phyloP scores from a whole-genome alignment of 306 rosid species.

The Pueraria montana region DNA sequence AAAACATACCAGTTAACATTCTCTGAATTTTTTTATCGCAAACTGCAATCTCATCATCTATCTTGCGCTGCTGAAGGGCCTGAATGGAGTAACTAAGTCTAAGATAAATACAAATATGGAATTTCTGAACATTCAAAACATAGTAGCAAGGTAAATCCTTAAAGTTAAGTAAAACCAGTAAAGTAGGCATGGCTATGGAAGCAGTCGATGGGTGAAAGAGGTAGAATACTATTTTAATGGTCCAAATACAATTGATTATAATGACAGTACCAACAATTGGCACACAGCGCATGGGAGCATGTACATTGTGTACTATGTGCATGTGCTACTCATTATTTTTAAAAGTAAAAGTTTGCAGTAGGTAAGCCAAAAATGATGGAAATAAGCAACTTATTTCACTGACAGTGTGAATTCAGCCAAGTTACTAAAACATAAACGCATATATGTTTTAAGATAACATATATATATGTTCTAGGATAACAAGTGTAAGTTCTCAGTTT shows the following conservation, averaged over 20 bases:
- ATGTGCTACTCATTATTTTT: constrained; percentile 16
- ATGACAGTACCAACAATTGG: too few relatives aligned
- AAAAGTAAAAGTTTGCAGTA: background rate
- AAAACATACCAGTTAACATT: constrained; percentile 65
- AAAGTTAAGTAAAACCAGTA: constrained; percentile 31
- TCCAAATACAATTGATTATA: background rate
- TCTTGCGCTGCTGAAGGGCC: constrained; percentile 71
- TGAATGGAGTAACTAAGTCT: constrained; percentile 54
- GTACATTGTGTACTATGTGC: constrained; percentile 5
- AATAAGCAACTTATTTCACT: constrained; percentile 5
- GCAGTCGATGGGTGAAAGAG: background rate
- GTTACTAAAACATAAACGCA: background rate
- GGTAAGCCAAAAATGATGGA: constrained; percentile 11
- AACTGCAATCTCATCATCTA: constrained; percentile 75
- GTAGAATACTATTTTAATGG: constrained; percentile 23
- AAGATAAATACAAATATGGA: constrained; percentile 24
- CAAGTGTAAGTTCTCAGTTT: background rate
- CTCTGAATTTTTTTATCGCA: constrained; percentile 69
- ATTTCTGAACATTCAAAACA: constrained; percentile 39
- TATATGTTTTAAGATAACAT: background rate
- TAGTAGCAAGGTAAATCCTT: constrained; percentile 15
- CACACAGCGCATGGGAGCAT: background rate
- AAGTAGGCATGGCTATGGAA: background rate
- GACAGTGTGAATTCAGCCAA: background rate
- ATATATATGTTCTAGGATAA: constrained; percentile 3